Evolutionary conservation across 495 filamentous ascomycete species (phyloP).

Genomic region (Bacidia gigantensis): DNA sequence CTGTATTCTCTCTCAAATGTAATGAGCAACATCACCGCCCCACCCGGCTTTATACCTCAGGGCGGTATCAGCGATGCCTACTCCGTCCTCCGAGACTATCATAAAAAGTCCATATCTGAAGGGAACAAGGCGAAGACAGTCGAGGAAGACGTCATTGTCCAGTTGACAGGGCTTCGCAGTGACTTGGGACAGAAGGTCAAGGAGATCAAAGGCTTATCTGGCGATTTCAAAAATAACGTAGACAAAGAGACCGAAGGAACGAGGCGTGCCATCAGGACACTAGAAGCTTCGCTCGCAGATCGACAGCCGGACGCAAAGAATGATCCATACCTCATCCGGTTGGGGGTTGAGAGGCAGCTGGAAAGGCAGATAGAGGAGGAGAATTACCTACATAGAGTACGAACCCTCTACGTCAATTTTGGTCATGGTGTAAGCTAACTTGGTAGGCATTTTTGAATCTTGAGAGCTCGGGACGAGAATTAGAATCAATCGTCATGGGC

Average conservation of each 20-base stretch:
- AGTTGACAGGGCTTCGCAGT: slow-evolving; percentile 69
- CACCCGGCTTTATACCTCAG: slow-evolving; percentile 56
- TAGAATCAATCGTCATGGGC: slow-evolving; percentile 88
- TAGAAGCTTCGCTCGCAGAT: slow-evolving; percentile 68
- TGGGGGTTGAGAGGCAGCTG: slow-evolving; percentile 75
- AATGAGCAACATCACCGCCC: slow-evolving; percentile 63
- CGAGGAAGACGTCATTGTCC: slow-evolving; percentile 77
- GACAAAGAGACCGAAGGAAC: slow-evolving; percentile 43
- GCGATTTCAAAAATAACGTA: slow-evolving; percentile 81
- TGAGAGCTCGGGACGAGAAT: slow-evolving; percentile 83
- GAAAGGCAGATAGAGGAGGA: slow-evolving; percentile 92
- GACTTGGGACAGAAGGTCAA: slow-evolving; percentile 94
- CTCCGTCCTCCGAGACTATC: slow-evolving; percentile 65
- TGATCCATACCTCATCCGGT: slow-evolving; percentile 76
- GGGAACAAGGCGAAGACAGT: slow-evolving; percentile 83
- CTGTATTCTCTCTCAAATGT: slow-evolving; percentile 71
- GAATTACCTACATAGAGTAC: slow-evolving; percentile 86
- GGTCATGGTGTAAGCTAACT: slow-evolving; percentile 17
- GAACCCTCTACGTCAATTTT: slow-evolving; percentile 10
- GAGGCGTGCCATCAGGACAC: slow-evolving; percentile 52
- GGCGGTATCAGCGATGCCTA: slow-evolving; percentile 79
- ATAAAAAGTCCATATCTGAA: slow-evolving; percentile 67
- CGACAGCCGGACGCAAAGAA: slow-evolving; percentile 68
- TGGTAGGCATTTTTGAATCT: slow-evolving; percentile 82
- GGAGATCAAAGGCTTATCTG: slow-evolving; percentile 82